A percentile compares a stretch with the other conserved stretches of the same genome.
Conservation (phyloP, 225 moss, liverwort and hornwort genomes). For the Thuidium tamariscinum region DNA sequence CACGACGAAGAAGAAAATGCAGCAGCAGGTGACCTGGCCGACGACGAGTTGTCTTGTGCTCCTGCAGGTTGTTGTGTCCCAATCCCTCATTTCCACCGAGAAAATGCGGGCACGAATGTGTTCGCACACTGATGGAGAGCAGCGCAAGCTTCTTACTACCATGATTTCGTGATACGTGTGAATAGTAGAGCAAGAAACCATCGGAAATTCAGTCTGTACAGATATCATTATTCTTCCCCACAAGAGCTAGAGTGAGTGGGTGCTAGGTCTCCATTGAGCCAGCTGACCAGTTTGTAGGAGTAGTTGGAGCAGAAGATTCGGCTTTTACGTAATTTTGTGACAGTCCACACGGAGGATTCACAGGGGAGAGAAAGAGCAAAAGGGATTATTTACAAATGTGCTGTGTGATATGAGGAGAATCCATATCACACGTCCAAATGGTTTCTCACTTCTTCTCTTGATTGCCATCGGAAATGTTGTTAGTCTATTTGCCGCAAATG, state of each 20-base stretch:
- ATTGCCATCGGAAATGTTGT: too few relatives aligned
- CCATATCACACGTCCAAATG: too few relatives aligned
- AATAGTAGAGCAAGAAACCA: neutral
- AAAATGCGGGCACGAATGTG: neutral
- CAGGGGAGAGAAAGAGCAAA: neutral
- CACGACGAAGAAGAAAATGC: neutral
- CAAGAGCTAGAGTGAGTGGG: neutral
- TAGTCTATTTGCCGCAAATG: neutral
- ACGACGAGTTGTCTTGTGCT: neutral
- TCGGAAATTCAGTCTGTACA: neutral
- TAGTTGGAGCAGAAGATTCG: neutral
- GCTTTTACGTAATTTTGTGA: neutral
- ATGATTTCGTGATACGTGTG: neutral
- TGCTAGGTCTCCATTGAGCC: neutral
- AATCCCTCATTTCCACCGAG: neutral
- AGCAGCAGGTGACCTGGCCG: neutral
- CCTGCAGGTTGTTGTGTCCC: constrained; percentile 2
- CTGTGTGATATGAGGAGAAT: neutral
- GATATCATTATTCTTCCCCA: neutral
- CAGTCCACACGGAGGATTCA: neutral
- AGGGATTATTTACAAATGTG: neutral
- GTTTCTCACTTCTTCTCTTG: neutral
- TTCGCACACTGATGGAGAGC: neutral
- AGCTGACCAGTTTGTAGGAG: neutral
- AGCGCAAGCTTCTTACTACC: neutral